Evolutionary conservation across 768 basidiomycete genomes (phyloP).

Genomic region (Mycena metata): DNA sequence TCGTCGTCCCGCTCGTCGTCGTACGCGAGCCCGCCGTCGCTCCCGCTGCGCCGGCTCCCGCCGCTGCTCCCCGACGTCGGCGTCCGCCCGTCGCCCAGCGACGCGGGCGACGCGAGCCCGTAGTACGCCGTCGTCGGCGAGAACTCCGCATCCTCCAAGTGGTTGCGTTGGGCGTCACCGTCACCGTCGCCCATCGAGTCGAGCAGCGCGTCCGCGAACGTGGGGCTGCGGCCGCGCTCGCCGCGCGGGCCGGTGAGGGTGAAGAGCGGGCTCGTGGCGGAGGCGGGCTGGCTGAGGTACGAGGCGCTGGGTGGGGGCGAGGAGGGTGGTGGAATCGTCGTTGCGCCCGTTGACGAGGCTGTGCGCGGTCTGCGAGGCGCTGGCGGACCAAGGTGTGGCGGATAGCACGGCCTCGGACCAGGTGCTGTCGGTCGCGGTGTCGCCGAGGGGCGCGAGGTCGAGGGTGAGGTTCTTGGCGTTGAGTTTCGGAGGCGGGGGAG

Average conservation of each 20-base stretch:
- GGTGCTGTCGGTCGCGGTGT: slow-evolving; percentile 3
- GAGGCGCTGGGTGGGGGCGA: not conserved
- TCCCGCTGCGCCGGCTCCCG: not conserved
- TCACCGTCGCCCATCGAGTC: no score
- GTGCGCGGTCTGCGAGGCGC: not conserved
- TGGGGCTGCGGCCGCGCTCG: not conserved
- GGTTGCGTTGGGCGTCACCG: no score
- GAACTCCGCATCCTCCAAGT: no score
- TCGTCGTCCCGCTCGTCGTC: slow-evolving; percentile 5
- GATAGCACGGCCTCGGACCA: slow-evolving; percentile 38
- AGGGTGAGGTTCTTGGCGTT: slow-evolving; percentile 37
- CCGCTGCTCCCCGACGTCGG: not conserved
- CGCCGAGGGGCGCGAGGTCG: slow-evolving; percentile 30
- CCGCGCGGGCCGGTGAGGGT: slow-evolving; percentile 31
- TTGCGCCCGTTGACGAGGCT: no score
- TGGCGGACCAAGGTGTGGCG: slow-evolving; percentile 35
- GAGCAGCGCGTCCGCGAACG: not conserved
- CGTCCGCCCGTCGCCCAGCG: not conserved
- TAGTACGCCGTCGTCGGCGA: slow-evolving; percentile 23
- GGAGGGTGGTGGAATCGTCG: no score
- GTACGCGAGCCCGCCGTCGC: slow-evolving; percentile 25
- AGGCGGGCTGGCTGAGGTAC: not conserved
- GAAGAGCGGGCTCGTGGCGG: slow-evolving; percentile 23
- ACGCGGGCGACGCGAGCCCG: not conserved
- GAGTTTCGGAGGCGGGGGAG: slow-evolving; percentile 3